Evolutionary conservation across 768 basidiomycete species (phyloP).

Genomic region (Lentinula edodes): DNA sequence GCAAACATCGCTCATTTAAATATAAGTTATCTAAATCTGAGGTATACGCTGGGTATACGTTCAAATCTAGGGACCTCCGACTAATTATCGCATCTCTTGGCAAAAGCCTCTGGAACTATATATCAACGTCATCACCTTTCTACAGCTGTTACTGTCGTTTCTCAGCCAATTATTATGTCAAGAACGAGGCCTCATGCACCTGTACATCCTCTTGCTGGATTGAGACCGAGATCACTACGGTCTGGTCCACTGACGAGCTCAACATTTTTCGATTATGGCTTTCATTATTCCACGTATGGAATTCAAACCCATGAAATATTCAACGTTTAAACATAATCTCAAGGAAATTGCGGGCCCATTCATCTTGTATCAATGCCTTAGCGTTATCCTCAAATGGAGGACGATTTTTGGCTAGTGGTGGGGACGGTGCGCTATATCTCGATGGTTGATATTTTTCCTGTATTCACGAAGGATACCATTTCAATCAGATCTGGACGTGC

Average conservation of each 20-base stretch:
- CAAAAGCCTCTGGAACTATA: too few species aligned
- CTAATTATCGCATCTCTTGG: too few species aligned
- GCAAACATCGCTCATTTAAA: not conserved
- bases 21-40: not conserved
- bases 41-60: too few species aligned
- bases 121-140: not conserved
- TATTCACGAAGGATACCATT: constrained; percentile 3
- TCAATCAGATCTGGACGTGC: constrained; percentile 43
- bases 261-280: constrained; percentile 14
- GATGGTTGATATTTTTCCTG: constrained; percentile 2
- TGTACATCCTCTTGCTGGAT: not conserved
- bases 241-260: not conserved
- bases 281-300: constrained; percentile 19
- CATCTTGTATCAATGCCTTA: constrained; percentile 62
- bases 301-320: not conserved
- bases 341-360: constrained; percentile 40
- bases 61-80: too few species aligned
- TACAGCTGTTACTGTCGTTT: not conserved
- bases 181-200: not conserved
- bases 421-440: constrained; percentile 47
- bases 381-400: constrained; percentile 56
- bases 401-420: constrained; percentile 61
- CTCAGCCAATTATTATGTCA: not conserved
- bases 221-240: not conserved
- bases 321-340: not conserved